Base-by-base conservation (phyloP, 2,329 filamentous ascomycete species). In the Macrophomina tecta region DNA sequence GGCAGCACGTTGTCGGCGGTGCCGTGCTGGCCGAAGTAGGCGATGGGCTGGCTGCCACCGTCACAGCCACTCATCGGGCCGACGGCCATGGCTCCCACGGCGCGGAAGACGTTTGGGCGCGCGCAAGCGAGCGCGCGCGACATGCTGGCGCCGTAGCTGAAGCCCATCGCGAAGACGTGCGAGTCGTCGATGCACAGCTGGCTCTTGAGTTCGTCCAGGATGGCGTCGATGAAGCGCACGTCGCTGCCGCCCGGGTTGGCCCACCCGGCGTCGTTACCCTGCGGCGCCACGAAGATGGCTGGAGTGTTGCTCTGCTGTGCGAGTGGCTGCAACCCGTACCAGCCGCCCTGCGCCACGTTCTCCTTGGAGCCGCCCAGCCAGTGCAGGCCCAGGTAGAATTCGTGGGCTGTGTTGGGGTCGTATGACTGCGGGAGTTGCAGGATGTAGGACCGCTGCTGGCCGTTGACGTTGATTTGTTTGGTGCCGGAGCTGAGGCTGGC, bases 71-170 rank as follows among this genome's bases (percentile, higher is more conserved):
- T 70, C 8, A 73, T 63, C 12, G 61, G 67, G 2, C 66, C 72
- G 14, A 71, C 72, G 28, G 71, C 72, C 7, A 73, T 52, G 12
- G 70, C 69, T 32, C 77, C 77, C 14, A 83, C 76, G 49, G 79
- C 82, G 45, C 78, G 76, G 72, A 82, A 78, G 58, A 73, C 72
- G 16, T 73, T 70, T 3, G 80, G 75, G 16, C 77, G 76, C 2
- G 80, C 76, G 69, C 81, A 83, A 2, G 82, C 81, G 14, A 82
- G 71, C 0, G 77, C 74, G 70, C 76, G 81, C 3, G 75, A 77
- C 79, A 83, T 82, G 52, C 77, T 77, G 46, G 75, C 81, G 36
- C 82, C 81, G 69, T 81, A 82, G 68, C 78, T 80, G 72, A 81
- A 83, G 18, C 81, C 81, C 1, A 79, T 79, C 23, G 80, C 74